phyloP scores from a whole-genome alignment of 1,284 basidiomycete genomes.

The Moniliophthora roreri region DNA sequence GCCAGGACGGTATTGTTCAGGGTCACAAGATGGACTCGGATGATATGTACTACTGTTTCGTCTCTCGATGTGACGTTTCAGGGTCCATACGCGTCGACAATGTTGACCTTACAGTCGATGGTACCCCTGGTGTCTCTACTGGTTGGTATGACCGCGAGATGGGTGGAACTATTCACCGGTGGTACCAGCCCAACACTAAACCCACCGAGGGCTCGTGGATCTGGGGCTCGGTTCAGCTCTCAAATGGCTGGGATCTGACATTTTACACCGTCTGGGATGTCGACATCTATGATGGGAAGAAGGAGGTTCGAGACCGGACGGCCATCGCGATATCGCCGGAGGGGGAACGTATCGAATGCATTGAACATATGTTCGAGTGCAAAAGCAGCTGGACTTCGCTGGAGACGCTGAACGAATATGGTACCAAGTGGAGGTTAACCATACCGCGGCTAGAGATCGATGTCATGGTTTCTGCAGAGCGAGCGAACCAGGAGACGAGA shows the following conservation, averaged over 20 bases:
- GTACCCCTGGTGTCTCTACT: neutral
- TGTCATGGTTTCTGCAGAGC: neutral
- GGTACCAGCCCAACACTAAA: neutral
- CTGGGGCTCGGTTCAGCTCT: neutral
- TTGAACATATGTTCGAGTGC: neutral
- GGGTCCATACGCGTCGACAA: neutral
- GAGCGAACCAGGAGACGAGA: neutral
- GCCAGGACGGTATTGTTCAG: neutral
- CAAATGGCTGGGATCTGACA: constrained; percentile 1
- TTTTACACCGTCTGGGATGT: constrained; percentile 4
- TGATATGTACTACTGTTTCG: constrained; percentile 5
- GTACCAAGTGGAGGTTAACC: neutral
- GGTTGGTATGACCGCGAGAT: constrained; percentile 7
- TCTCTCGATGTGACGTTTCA: constrained; percentile 1
- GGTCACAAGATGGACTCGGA: neutral
- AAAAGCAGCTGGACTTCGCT: neutral
- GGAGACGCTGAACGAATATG: constrained; percentile 3
- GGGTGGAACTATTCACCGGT: neutral
- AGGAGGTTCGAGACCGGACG: neutral
- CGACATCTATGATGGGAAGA: neutral
- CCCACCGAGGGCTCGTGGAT: constrained; percentile 1
- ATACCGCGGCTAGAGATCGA: neutral
- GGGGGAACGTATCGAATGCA: neutral
- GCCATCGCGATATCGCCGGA: neutral
- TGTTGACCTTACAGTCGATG: neutral